Evolutionary conservation across 75 land plant species (phyloP).

Genomic region (Adiantum capillusveneris): DNA sequence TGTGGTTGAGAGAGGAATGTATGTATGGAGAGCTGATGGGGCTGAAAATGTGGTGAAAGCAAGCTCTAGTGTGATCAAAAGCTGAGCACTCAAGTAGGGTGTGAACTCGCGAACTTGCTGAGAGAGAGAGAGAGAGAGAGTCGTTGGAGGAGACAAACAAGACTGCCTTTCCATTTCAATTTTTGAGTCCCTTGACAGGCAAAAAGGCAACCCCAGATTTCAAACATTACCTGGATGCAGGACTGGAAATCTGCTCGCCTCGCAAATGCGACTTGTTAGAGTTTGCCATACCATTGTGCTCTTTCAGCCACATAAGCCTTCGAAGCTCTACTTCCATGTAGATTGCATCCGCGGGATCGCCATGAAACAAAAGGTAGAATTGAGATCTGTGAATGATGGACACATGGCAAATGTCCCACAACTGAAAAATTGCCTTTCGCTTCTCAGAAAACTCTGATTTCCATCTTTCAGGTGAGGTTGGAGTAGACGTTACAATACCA

Average conservation of each 20-base stretch:
- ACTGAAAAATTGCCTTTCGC: not conserved
- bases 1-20: too few relatives aligned
- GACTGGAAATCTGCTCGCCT: conserved; percentile 19
- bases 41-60: too few relatives aligned
- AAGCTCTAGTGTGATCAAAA: too few relatives aligned
- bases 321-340: conserved; percentile 79
- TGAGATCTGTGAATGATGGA: conserved; percentile 46
- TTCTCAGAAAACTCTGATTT: not conserved
- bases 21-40: too few relatives aligned
- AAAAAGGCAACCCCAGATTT: too few relatives aligned
- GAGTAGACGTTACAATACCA: not conserved
- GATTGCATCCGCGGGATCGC: conserved; percentile 64
- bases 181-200: too few relatives aligned
- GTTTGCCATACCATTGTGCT: not conserved
- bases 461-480: conserved; percentile 4
- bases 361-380: conserved; percentile 68
- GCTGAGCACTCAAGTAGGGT: too few relatives aligned
- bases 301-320: conserved; percentile 51
- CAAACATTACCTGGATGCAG: conserved; percentile 33
- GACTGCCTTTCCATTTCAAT: too few relatives aligned
- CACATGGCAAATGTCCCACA: not conserved
- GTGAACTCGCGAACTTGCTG: too few relatives aligned
- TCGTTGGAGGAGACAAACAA: too few relatives aligned
- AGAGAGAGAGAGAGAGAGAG: too few relatives aligned
- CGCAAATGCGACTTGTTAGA: conserved; percentile 13